Conservation (phyloP, 805 yeast genomes). For the Millerozyma miso region DNA sequence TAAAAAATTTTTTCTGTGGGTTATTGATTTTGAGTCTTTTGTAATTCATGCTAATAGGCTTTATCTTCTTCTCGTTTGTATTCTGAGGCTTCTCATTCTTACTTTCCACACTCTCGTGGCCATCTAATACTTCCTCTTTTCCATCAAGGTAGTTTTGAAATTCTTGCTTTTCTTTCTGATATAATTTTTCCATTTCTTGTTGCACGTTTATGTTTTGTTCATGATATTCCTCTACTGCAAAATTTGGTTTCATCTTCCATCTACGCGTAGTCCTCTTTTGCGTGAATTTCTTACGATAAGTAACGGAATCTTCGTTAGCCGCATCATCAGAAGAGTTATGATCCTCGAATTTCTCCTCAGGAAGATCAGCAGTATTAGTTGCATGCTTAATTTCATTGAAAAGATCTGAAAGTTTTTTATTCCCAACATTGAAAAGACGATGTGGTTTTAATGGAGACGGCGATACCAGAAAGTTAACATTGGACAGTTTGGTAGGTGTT, state of each 20-base stretch:
- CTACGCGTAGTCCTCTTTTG: slow-evolving; percentile 52
- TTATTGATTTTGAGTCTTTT: slow-evolving; percentile 51
- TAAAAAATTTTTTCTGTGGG: slow-evolving; percentile 37
- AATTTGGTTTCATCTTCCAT: slow-evolving; percentile 43
- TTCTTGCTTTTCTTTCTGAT: slow-evolving; percentile 20
- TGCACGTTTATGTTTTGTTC: slow-evolving; percentile 38
- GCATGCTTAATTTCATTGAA: slow-evolving; percentile 38
- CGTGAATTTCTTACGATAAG: slow-evolving; percentile 33
- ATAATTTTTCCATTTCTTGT: slow-evolving; percentile 31
- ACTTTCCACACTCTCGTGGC: slow-evolving; percentile 8
- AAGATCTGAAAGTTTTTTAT: slow-evolving; percentile 38
- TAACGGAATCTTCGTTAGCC: slow-evolving; percentile 6
- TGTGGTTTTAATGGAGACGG: slow-evolving; percentile 44
- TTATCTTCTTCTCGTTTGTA: slow-evolving; percentile 13
- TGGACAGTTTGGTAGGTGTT: slow-evolving; percentile 13
- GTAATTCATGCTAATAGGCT: slow-evolving; percentile 45
- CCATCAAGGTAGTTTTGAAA: slow-evolving; percentile 22
- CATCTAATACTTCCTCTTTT: slow-evolving; percentile 11
- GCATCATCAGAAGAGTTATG: slow-evolving; percentile 8
- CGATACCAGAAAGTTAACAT: slow-evolving; percentile 32
- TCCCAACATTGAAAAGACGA: slow-evolving; percentile 20
- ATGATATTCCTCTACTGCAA: slow-evolving; percentile 9
- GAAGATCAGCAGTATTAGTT: slow-evolving; percentile 11
- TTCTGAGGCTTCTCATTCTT: slow-evolving; percentile 3
- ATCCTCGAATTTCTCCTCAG: slow-evolving; percentile 6